Base-by-base conservation (phyloP, 2,329 filamentous ascomycete genomes). In the Talaromyces amestolkiae region DNA sequence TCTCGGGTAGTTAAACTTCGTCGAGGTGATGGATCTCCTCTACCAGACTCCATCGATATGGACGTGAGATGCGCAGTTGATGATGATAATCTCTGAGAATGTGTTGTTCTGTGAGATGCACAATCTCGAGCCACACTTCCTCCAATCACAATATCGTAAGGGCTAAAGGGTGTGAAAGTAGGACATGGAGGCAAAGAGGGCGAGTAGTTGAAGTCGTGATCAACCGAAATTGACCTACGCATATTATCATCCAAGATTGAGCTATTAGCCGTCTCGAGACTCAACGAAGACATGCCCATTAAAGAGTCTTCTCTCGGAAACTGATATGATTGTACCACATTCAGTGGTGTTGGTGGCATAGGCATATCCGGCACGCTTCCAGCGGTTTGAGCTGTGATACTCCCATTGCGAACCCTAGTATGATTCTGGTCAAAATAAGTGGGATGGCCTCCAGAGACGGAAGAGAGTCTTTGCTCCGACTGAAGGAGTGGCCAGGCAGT, bases 221-320 rank as follows among this genome's bases (percentile, higher is more conserved):
- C 75, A 7, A 68, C 66, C 1, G 71, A 74, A n/a, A 68, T 66
- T 6, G 72, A 72, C 27, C 69, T 69, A 43, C 71, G 70, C 60
- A 68, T 66, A 47, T 72, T 71, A 35, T 76, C 76, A 10, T 78
- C 75, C 31, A 78, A 63, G 45, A 78, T 78, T 2, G 76, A 78
- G 63, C 76, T 78, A 65, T 77, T 75, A 3, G 74, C 76, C 1
- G 75, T 78, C 60, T 77, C 76, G 1, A 78, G 65, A 60, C 76
- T 78, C 66, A 77, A 67, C 1, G 75, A 76, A 13, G 77, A 78
- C 45, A 76, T 69, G 3, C 76, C 71, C 68, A 74, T 70, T 4
- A 70, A 63, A 4, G 75, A 78, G 62, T 77, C 76, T 47, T 77
- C 76, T 64, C 72, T 72, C 31, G 74, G 70, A 15, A 77, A 71